These are phyloP conservation scores for Rhazya stricta DNA, from an alignment of 257 asterid species.

Conservation along the genomic window DNA sequence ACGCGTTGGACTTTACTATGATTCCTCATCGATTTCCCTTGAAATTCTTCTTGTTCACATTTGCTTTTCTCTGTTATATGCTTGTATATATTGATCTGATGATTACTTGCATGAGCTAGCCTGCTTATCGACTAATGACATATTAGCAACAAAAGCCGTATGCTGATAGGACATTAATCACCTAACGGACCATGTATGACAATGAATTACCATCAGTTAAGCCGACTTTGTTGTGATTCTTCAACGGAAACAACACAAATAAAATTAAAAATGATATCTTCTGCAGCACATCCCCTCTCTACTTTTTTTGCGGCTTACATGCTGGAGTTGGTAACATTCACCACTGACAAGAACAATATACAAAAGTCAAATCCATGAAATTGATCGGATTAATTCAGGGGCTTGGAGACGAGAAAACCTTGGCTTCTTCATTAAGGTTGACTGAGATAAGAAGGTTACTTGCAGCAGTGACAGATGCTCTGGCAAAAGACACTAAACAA, in stretches of 20 bases:
- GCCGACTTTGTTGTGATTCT: too few species aligned
- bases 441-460: background rate
- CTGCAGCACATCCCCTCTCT: too few species aligned
- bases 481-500: background rate
- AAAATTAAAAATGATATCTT: too few species aligned
- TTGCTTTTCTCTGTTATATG: constrained; percentile 13
- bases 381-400: background rate
- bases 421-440: background rate
- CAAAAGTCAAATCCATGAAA: background rate
- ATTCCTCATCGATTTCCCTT: constrained; percentile 3
- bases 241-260: too few species aligned
- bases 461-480: background rate
- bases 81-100: background rate
- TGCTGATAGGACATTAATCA: too few species aligned
- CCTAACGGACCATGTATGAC: too few species aligned
- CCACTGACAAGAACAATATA: background rate
- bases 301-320: background rate
- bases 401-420: background rate
- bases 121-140: background rate
- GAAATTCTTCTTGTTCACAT: constrained; percentile 24
- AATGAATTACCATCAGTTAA: too few species aligned
- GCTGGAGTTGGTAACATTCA: background rate
- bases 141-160: too few species aligned
- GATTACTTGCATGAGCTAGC: background rate
- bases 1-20: constrained; percentile 21